Evolutionary conservation across 768 basidiomycete species (phyloP), one percentile per base, ranked within the genome.

Genomic region (Mycena capillaripes): DNA sequence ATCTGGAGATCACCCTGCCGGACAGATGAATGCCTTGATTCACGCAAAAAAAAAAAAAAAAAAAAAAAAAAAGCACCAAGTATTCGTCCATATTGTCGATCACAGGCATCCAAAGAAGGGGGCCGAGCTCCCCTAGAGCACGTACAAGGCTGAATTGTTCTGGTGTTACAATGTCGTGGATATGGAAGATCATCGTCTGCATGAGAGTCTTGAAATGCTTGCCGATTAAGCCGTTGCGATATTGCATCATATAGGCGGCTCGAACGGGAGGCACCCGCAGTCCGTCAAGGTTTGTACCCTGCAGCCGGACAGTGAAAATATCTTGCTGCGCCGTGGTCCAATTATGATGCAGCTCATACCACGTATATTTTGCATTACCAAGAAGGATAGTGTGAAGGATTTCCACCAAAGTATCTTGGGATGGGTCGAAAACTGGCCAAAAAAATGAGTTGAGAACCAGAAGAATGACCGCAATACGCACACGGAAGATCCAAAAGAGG

Each of bases 331-430:
- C n/a, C n/a, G n/a, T n/a, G n/a, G n/a, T n/a, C n/a, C n/a, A n/a
- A n/a, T n/a, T n/a, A n/a, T n/a, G n/a, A n/a, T n/a, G n/a, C n/a
- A n/a, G n/a, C n/a, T n/a, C n/a, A n/a, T n/a, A n/a, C n/a, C n/a
- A n/a, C n/a, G n/a, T n/a, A 71, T 86, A 86, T 57, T 85, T 86
- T 25, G 80, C 75, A 23, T 80, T 64, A 0, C 84, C 84, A 14
- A 86, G 82, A 0, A 84, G 78, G n/a, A 82, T 77, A 0, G 82
- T 84, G 57, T 86, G 84, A 0, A 86, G 76, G 27, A 85, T 78
- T 70, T 86, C 82, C 17, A 82, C 79, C 8, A 61, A 59, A n/a
- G 67, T 69, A 25, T 69, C 67, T 34, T 61, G 67, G 3, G 57
- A 60, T 1, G 67, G 67, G 12, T 69, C 67, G 58, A 61, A n/a